Percentiles rank a stretch among this genome's conserved stretches.
phyloP scores from a whole-genome alignment of 176 grass and related monocot species.

The Pharus latifolius region DNA sequence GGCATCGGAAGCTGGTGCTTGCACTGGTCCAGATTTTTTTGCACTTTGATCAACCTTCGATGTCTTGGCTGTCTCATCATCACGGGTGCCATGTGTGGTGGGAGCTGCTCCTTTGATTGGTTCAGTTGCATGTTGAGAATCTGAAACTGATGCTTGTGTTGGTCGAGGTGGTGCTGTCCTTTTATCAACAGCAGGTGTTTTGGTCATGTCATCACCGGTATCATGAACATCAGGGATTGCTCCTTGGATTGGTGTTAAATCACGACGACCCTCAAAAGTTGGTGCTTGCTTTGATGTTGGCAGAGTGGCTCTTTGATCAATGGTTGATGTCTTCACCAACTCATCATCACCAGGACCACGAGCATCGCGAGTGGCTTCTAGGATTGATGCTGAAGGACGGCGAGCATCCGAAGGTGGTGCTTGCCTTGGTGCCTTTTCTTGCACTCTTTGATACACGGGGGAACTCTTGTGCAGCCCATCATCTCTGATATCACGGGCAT shows the following conservation, averaged over 20 bases:
- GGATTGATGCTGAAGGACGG: neutral
- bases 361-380: neutral
- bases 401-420: neutral
- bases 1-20: slow-evolving; percentile 1
- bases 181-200: neutral
- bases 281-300: neutral
- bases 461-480: neutral
- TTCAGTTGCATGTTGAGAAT: slow-evolving; percentile 5
- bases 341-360: neutral
- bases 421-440: neutral
- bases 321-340: too few species aligned
- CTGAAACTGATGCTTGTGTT: neutral
- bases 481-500: neutral
- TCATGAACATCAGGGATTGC: neutral
- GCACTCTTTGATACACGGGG: neutral
- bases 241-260: neutral
- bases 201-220: neutral
- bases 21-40: neutral
- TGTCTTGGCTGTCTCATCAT: neutral
- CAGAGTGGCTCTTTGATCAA: neutral
- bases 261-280: neutral
- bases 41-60: slow-evolving; percentile 1
- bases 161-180: neutral
- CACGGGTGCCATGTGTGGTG: neutral
- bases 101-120: neutral